Evolutionary conservation across 192 early-diverging fungal species (phyloP).

Genomic region (Coemansia biformis): DNA sequence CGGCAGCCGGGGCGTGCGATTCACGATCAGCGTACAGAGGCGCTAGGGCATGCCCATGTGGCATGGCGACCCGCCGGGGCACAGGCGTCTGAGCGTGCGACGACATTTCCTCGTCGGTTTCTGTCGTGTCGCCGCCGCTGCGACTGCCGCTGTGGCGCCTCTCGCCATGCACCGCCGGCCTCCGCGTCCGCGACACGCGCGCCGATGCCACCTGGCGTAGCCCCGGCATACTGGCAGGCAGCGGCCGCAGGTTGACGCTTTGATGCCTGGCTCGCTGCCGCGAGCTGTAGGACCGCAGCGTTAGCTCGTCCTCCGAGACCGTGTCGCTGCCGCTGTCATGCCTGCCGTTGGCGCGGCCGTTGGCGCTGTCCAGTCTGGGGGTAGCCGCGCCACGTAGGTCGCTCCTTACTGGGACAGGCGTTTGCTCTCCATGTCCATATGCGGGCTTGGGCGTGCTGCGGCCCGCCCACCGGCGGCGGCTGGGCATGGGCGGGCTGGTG

Average conservation of each 20-base stretch:
- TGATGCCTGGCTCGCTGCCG: conserved; percentile 22
- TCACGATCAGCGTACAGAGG: no score
- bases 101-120: conserved; percentile 27
- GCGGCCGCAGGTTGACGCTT: conserved; percentile 15
- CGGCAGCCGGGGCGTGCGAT: no score
- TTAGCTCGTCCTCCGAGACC: conserved; percentile 42
- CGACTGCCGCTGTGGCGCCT: background rate
- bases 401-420: background rate
- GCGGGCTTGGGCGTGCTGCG: conserved; percentile 30
- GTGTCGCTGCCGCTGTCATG: conserved; percentile 37
- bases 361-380: background rate
- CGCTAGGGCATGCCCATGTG: no score
- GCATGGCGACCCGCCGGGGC: conserved; percentile 1
- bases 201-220: conserved; percentile 1
- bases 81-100: conserved; percentile 5
- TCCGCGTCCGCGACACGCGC: background rate
- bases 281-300: conserved; percentile 43
- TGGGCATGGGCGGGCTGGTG: conserved; percentile 50
- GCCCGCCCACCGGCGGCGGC: conserved; percentile 32
- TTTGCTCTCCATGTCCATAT: background rate
- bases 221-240: background rate
- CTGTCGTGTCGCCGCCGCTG: conserved; percentile 25
- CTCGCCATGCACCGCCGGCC: background rate
- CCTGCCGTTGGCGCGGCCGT: background rate
- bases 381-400: no score